These are phyloP conservation scores for Pseudisothecium myosuroides DNA, from an alignment of 225 moss, liverwort and hornwort species.

Conservation along the genomic window DNA sequence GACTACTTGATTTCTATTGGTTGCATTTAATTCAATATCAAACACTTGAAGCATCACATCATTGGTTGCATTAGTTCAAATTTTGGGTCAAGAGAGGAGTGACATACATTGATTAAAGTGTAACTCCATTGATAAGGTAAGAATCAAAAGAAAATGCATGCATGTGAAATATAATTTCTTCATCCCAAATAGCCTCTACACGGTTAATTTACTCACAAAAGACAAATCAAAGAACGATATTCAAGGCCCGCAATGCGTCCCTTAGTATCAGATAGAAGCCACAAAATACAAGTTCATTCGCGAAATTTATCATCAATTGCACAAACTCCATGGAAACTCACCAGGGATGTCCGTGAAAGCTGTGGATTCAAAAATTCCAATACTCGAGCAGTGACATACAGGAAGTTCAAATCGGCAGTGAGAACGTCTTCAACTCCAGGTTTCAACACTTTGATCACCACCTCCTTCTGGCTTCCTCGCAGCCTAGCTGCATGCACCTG, in stretches of 20 bases:
- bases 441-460: slow-evolving; percentile 94
- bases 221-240: background rate
- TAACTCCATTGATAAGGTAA: background rate
- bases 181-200: background rate
- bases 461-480: slow-evolving; percentile 78
- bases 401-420: slow-evolving; percentile 82
- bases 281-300: background rate
- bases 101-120: background rate
- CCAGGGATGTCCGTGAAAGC: slow-evolving; percentile 81
- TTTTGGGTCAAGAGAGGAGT: background rate
- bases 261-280: background rate
- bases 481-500: slow-evolving; percentile 96
- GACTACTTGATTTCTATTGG: background rate
- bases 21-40: background rate
- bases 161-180: background rate
- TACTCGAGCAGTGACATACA: slow-evolving; percentile 85
- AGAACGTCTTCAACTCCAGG: slow-evolving; percentile 87
- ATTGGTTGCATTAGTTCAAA: background rate
- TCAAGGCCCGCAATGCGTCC: background rate
- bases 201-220: background rate
- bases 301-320: background rate
- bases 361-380: slow-evolving; percentile 90
- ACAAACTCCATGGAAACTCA: slow-evolving; percentile 2
- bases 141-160: background rate
- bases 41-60: background rate